Percentiles rank a stretch among this genome's conserved stretches.
phyloP scores from a whole-genome alignment of 768 basidiomycete genomes.

The Cubamyces sp. region DNA sequence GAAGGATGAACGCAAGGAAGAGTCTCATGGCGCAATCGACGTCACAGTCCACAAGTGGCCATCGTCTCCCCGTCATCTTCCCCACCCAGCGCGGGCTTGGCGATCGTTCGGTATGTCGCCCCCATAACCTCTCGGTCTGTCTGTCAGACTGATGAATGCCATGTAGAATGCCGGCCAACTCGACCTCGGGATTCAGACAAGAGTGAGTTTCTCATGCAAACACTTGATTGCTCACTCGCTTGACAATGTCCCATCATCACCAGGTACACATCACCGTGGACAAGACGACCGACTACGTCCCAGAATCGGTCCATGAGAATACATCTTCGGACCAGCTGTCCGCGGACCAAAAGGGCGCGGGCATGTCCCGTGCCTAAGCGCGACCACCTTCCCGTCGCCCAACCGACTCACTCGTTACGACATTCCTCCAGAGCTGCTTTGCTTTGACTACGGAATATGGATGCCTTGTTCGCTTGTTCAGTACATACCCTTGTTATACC shows the following conservation, averaged over 20 bases:
- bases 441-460: too few species aligned
- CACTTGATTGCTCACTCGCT: too few species aligned
- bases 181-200: conserved; percentile 16
- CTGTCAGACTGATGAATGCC: neutral
- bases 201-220: conserved; percentile 4
- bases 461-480: neutral
- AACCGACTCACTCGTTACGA: too few species aligned
- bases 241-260: neutral
- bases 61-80: conserved; percentile 25
- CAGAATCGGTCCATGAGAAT: conserved; percentile 21
- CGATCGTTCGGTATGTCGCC: neutral
- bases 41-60: conserved; percentile 13
- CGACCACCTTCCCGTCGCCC: neutral
- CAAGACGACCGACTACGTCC: conserved; percentile 30
- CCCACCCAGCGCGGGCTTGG: conserved; percentile 10
- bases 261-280: conserved; percentile 34
- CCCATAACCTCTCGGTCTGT: neutral
- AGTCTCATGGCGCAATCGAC: conserved; percentile 22
- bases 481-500: conserved; percentile 10
- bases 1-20: conserved; percentile 32
- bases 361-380: conserved; percentile 6
- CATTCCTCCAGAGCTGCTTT: too few species aligned
- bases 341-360: conserved; percentile 11
- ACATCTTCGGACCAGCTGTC: conserved; percentile 9
- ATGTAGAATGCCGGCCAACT: conserved; percentile 10